These are phyloP conservation scores for Gossypium rotundifolium DNA, from an alignment of 345 rosid species.

Conservation along the genomic window DNA sequence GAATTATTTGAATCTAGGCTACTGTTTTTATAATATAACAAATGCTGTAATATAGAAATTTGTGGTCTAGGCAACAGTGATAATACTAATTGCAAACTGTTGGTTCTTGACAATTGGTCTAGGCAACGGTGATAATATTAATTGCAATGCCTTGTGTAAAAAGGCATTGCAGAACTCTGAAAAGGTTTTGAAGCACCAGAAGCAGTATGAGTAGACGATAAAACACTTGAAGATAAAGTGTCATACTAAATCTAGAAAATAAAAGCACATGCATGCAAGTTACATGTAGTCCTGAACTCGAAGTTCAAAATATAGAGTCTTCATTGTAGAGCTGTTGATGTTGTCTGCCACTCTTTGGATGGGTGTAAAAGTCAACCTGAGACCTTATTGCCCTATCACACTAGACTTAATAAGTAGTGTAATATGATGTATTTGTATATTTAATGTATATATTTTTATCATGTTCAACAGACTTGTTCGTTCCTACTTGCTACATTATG, in stretches of 20 bases:
- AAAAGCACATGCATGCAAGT: not conserved
- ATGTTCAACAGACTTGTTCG: conserved; percentile 63
- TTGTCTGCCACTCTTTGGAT: not conserved
- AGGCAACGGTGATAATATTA: not conserved
- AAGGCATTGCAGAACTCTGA: not conserved
- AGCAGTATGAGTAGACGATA: not conserved
- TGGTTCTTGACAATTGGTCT: not conserved
- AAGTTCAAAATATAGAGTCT: not conserved
- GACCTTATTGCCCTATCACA: not conserved
- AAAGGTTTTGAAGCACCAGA: not conserved
- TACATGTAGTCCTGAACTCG: not conserved
- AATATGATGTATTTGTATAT: not conserved
- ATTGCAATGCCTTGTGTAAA: not conserved
- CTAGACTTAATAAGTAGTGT: not conserved
- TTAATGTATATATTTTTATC: conserved; percentile 8
- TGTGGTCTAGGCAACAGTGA: not conserved
- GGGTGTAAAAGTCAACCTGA: not conserved
- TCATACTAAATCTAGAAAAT: not conserved
- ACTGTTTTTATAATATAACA: not conserved
- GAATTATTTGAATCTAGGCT: not conserved
- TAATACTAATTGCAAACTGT: not conserved
- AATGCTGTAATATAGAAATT: not conserved
- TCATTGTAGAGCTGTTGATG: not conserved
- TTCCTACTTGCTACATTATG: conserved; percentile 85
- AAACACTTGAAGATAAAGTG: not conserved